Evolutionary conservation across 768 basidiomycete species (phyloP).

Genomic region (Hericium rajendrae): DNA sequence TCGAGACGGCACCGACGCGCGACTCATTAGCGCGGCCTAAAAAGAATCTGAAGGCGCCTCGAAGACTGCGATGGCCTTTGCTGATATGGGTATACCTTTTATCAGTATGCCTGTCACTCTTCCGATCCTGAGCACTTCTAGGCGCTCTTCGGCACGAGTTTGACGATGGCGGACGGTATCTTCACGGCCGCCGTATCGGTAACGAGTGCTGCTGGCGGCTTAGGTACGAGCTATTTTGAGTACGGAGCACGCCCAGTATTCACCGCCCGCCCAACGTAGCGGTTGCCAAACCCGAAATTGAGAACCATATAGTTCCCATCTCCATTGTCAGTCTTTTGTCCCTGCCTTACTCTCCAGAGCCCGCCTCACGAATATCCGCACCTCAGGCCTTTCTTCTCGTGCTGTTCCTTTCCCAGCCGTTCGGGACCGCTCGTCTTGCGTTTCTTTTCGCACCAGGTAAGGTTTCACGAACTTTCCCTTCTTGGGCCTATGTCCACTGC

Average conservation of each 20-base stretch:
- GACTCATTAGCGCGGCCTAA: constrained; percentile 11
- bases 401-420: constrained; percentile 49
- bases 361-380: neutral
- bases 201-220: constrained; percentile 59
- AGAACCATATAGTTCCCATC: constrained; percentile 40
- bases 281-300: constrained; percentile 43
- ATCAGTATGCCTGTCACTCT: neutral
- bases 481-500: neutral
- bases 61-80: constrained; percentile 37
- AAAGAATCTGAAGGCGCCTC: constrained; percentile 5
- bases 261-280: constrained; percentile 16
- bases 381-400: constrained; percentile 41
- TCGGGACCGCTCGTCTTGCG: constrained; percentile 47
- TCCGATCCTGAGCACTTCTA: constrained; percentile 12
- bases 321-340: constrained; percentile 37
- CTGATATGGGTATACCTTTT: constrained; percentile 41
- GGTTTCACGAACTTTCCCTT: constrained; percentile 2
- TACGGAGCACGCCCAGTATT: neutral
- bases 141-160: constrained; percentile 54
- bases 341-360: neutral
- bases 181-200: constrained; percentile 65
- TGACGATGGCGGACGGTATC: constrained; percentile 61
- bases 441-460: constrained; percentile 46
- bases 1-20: constrained; percentile 11
- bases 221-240: constrained; percentile 18